Evolutionary conservation across 768 basidiomycete genomes (phyloP), one percentile per base, ranked within the genome.

Genomic region (Pisolithus microcarpus): DNA sequence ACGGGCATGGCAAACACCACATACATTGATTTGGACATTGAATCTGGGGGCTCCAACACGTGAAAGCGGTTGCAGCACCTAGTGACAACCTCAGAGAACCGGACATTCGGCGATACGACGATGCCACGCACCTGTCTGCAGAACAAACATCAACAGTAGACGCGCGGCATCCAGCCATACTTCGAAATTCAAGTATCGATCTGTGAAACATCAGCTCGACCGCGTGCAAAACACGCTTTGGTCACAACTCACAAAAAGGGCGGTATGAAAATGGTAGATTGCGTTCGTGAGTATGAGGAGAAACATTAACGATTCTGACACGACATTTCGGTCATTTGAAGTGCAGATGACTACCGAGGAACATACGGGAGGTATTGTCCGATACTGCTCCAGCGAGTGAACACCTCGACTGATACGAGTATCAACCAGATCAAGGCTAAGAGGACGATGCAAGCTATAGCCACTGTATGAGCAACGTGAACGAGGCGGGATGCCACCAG

Each of bases 121-220:
- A 30, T 23, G 23, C 38, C 36, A 63, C 65, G n/a, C 55, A 79
- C 80, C 76, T 16, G 73, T 61, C 48, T 83, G 80, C 23, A 61
- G 59, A 11, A 72, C 38, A 8, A 78, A 51, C 18, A 83, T 62
- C 43, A 79, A 69, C 24, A 73, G 44, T 24, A 82, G 58, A 28
- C 80, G 72, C 10, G 77, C 75, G 1, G 69, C 70, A 57, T 84
- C 82, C 4, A 81, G 59, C 79, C 79, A 82, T 13, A 66, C n/a
- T 57, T 37, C 78, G 70, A 44, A 81, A 82, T 38, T 64, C 52
- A 2, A 75, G 59, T 34, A 80, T 57, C 23, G 80, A 64, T 52
- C 79, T 80, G 39, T 4, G 26, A 36, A 31, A 15, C 23, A 23
- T 42, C 15, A 23, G 28, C 47, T 57, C 36, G 60, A 37, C 9